These are phyloP conservation scores for Pichia gijzeniarum DNA, from an alignment of 805 yeast genomes.

Conservation along the genomic window DNA sequence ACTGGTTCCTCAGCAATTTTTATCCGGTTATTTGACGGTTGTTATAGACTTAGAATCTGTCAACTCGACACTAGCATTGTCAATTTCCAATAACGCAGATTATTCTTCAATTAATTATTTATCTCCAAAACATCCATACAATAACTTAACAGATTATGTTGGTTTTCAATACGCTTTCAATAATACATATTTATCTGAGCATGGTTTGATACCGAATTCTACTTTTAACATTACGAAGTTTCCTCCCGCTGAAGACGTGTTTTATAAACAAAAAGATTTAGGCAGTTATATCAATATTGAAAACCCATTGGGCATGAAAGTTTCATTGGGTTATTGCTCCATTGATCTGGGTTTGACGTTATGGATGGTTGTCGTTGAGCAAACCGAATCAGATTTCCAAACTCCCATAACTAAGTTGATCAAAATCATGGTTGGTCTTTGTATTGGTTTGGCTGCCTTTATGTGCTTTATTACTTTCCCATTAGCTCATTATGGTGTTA, in stretches of 20 bases:
- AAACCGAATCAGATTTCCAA: conserved; percentile 49
- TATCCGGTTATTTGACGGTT: conserved; percentile 68
- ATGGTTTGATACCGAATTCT: neutral
- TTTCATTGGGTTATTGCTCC: conserved; percentile 54
- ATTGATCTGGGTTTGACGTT: conserved; percentile 37
- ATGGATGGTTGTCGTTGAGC: conserved; percentile 78
- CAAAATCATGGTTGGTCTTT: conserved; percentile 69
- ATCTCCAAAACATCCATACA: conserved; percentile 18
- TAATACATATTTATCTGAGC: conserved; percentile 21
- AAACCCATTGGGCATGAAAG: conserved; percentile 31
- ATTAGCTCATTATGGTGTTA: conserved; percentile 74
- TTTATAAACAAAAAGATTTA: conserved; percentile 19
- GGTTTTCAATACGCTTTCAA: conserved; percentile 40
- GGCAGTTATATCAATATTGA: conserved; percentile 38
- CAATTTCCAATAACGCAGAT: conserved; percentile 31
- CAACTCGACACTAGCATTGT: conserved; percentile 30
- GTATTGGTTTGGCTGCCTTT: conserved; percentile 68
- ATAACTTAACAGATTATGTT: conserved; percentile 22
- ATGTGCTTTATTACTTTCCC: conserved; percentile 76
- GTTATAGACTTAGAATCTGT: conserved; percentile 37
- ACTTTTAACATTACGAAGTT: conserved; percentile 13
- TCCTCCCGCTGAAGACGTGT: conserved; percentile 23
- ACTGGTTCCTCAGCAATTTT: conserved; percentile 46
- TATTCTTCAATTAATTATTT: conserved; percentile 25
- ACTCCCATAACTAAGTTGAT: conserved; percentile 55